These are phyloP conservation scores for Fusarium penzigii DNA, from an alignment of 2,329 filamentous ascomycete genomes.

Conservation along the genomic window DNA sequence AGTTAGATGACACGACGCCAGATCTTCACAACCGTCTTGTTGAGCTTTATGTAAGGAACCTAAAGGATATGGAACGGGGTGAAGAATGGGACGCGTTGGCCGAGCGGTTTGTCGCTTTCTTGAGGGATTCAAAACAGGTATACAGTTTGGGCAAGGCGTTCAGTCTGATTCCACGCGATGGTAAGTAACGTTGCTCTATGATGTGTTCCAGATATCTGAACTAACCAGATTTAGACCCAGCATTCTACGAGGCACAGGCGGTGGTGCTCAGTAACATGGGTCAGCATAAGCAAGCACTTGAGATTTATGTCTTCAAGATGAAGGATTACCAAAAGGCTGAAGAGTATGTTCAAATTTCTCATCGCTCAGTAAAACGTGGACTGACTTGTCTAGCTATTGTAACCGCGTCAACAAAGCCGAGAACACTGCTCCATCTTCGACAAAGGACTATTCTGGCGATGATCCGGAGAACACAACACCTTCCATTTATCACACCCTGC, in stretches of 20 bases:
- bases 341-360: slow-evolving; percentile 61
- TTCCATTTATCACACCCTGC: slow-evolving; percentile 88
- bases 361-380: background rate
- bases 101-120: slow-evolving; percentile 69
- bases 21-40: slow-evolving; percentile 87
- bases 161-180: slow-evolving; percentile 74
- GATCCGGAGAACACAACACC: slow-evolving; percentile 55
- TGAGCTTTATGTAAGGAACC: slow-evolving; percentile 65
- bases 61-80: slow-evolving; percentile 44
- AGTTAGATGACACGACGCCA: slow-evolving; percentile 80
- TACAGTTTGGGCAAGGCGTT: slow-evolving; percentile 83
- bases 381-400: slow-evolving; percentile 66
- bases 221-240: slow-evolving; percentile 60
- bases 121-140: slow-evolving; percentile 69
- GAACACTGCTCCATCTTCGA: slow-evolving; percentile 42
- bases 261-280: slow-evolving; percentile 94
- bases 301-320: slow-evolving; percentile 96
- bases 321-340: slow-evolving; percentile 86
- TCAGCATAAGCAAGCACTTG: slow-evolving; percentile 90
- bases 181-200: slow-evolving; percentile 45
- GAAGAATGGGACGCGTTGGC: slow-evolving; percentile 59
- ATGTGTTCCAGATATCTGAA: no score
- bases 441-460: slow-evolving; percentile 34
- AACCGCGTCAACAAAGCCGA: slow-evolving; percentile 75
- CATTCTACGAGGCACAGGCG: slow-evolving; percentile 87